Evolutionary conservation across 1,284 basidiomycete genomes (phyloP), one percentile per base, ranked within the genome.

Genomic region (Sporisorium exsertum): DNA sequence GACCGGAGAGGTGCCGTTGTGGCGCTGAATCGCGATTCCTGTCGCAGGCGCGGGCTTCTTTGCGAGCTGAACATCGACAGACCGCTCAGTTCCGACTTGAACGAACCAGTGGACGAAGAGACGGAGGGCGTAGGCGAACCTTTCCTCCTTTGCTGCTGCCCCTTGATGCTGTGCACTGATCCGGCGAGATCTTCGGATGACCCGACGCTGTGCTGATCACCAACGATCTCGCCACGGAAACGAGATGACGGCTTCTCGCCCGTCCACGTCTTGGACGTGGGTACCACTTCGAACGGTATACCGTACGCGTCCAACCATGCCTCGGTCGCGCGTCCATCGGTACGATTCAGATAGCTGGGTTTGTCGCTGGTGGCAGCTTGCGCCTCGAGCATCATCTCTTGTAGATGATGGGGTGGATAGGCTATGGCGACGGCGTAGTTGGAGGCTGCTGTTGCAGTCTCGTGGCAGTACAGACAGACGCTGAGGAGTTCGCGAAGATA

Each of bases 221-320:
- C 53, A 3, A 27, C 22, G 13, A 64, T 54, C 8, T 72, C 56
- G 16, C 33, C 22, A 4, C 61, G 50, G 43, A 68, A 68, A 5
- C 63, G 60, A 29, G 61, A 60, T 1, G 64, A 58, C 7, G 49
- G 18, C 52, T 76, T 71, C 27, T 76, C 73, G 37, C 73, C 68
- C 37, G 65, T 76, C 73, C 73, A 76, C 18, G 68, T 68, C 62
- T 72, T 76, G 54, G 61, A 62, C 4, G 73, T 76, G 1, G 60
- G 61, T 9, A 49, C 69, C 26, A 76, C 55, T 26, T 76, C 55
- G 24, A 64, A 58, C 0, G 61, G 58, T 3, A 76, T 56, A 15
- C 56, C 16, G 16, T 71, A 76, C 1, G 72, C 67, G 27, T 70
- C 60, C 0, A 75, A 51, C 72, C 72, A 75, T 1, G 72, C 72